Conservation (phyloP, 257 asterid genomes). For the Jaltomata sinuosa region DNA sequence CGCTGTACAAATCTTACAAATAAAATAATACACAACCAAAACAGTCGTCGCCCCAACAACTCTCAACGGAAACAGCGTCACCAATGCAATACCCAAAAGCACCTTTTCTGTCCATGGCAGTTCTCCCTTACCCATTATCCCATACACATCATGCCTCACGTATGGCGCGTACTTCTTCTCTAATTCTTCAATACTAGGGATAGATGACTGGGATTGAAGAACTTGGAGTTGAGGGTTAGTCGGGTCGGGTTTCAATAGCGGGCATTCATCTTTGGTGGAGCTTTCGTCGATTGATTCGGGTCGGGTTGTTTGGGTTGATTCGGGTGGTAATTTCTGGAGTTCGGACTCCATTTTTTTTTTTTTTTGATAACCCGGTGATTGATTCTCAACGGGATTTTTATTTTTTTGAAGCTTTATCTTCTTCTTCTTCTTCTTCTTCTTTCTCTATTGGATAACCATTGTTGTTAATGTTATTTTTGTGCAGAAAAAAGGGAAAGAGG, state of each 20-base stretch:
- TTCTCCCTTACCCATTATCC: conserved; percentile 68
- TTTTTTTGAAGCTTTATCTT: not conserved
- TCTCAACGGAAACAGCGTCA: conserved; percentile 58
- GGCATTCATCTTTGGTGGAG: conserved; percentile 38
- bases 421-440: not conserved
- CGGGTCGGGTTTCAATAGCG: conserved; percentile 57
- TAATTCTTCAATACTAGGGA: conserved; percentile 45
- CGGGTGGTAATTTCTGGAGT: conserved; percentile 10
- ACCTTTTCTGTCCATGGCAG: conserved; percentile 54
- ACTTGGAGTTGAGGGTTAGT: conserved; percentile 1
- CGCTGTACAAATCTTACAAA: conserved; percentile 76
- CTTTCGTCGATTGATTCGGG: conserved; percentile 22
- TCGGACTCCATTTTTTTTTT: conserved; percentile 1
- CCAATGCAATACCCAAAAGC: conserved; percentile 44
- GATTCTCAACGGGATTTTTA: not conserved
- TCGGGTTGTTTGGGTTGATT: not conserved
- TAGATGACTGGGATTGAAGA: conserved; percentile 1
- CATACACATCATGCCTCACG: conserved; percentile 69
- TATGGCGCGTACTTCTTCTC: conserved; percentile 66
- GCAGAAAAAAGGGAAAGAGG: not conserved
- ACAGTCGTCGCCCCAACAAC: conserved; percentile 35
- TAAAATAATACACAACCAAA: conserved; percentile 58
- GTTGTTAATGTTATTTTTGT: not conserved
- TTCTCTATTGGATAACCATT: not conserved
- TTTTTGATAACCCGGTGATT: not conserved